Base-by-base conservation (phyloP, 2,329 filamentous ascomycete species). In the Xylaria sp. region DNA sequence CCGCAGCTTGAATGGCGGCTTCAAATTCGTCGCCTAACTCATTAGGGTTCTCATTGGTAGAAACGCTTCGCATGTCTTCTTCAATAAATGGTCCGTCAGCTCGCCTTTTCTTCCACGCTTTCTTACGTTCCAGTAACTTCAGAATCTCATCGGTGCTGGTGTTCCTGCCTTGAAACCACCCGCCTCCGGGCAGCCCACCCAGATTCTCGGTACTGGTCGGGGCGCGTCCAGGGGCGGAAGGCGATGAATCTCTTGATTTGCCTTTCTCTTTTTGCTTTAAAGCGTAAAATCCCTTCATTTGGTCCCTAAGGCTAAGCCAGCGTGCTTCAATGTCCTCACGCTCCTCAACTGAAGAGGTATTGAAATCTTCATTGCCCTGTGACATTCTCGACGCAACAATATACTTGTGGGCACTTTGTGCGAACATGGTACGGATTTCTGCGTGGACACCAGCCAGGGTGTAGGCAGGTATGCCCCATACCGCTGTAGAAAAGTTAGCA, bases 371-470 rank as follows among this genome's bases (percentile, higher is more conserved):
- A 69, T 89, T 89, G 1, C 94, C 93, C 78, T 97, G 92, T 0
- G 90, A 85, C 58, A 92, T 92, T 55, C 93, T 86, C 2, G 93
- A 92, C 0, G 92, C 88, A 55, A 94, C 88, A 72, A 97, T 93
- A 77, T 95, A 95, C 73, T 92, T 94, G 58, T 92, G 85, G 20
- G 93, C 89, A 70, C 89, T 92, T 54, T 86, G 89, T 28, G 90
- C 89, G 73, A 93, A 91, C 55, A 86, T 81, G 71, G 91, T 93
- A 70, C 90, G 86, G 62, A 96, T 85, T 78, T 95, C 91, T 49
- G 92, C 92, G 75, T 95, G 90, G 0, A 96, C 85, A 1, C 94
- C 94, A 78, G 94, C 92, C 84, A 94, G 91, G 3, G 92, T 88
- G 76, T 96, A 97, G 5, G 91, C 94, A 0, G 93, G 92, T 3